These are phyloP conservation scores for Claviceps sp. DNA, from an alignment of 2,329 filamentous ascomycete species.

Conservation along the genomic window DNA sequence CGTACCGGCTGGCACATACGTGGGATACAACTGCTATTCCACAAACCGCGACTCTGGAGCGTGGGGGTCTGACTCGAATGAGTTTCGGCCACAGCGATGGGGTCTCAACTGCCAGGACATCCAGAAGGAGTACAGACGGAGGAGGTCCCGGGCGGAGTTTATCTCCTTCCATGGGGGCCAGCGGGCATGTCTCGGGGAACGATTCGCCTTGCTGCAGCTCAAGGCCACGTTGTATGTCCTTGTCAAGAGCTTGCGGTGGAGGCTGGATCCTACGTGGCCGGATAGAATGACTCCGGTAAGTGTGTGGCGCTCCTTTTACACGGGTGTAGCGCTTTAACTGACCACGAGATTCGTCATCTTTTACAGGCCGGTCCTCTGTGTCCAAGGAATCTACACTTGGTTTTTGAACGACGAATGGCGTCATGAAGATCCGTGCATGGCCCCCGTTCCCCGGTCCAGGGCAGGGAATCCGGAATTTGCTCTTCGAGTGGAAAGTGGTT, in stretches of 20 bases:
- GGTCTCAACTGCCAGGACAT: slow-evolving; percentile 21
- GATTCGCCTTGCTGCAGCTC: slow-evolving; percentile 24
- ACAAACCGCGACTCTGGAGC: slow-evolving; percentile 21
- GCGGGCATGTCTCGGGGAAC: slow-evolving; percentile 26
- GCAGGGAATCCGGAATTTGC: neutral
- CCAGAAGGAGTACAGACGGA: slow-evolving; percentile 19
- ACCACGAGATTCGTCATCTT: neutral
- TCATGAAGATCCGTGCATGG: neutral
- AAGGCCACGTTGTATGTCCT: slow-evolving; percentile 20
- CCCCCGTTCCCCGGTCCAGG: neutral
- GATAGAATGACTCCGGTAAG: slow-evolving; percentile 21
- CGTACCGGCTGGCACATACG: slow-evolving; percentile 22
- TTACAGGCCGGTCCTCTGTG: slow-evolving; percentile 8
- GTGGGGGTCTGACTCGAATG: slow-evolving; percentile 20
- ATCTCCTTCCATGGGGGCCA: slow-evolving; percentile 28
- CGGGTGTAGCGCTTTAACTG: neutral
- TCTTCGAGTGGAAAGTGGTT: neutral
- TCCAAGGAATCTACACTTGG: slow-evolving; percentile 4
- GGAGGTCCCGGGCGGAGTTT: slow-evolving; percentile 23
- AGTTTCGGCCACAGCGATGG: slow-evolving; percentile 27
- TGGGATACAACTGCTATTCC: slow-evolving; percentile 27
- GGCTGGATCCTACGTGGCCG: slow-evolving; percentile 18
- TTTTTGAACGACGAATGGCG: slow-evolving; percentile 1
- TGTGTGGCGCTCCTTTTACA: neutral
- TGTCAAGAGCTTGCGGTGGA: slow-evolving; percentile 16